A percentile compares a stretch with the other conserved stretches of the same genome.
phyloP scores from a whole-genome alignment of 2,329 filamentous ascomycete species.

The Botryotinia narcissicola region DNA sequence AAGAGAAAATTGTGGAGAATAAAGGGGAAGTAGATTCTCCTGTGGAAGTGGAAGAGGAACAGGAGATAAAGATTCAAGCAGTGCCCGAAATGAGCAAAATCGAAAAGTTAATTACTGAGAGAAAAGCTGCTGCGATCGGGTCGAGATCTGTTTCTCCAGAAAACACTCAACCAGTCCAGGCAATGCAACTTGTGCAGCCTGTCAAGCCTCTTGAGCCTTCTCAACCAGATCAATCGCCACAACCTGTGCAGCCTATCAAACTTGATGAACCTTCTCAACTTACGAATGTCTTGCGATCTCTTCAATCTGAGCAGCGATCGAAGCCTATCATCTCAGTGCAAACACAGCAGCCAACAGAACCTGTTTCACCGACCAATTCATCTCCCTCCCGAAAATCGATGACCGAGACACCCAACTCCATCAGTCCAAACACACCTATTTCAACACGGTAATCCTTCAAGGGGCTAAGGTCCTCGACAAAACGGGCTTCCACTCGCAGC shows the following conservation, averaged over 20 bases:
- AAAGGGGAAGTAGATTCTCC: neutral
- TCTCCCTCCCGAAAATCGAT: neutral
- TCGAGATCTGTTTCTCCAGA: neutral
- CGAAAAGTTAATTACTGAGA: conserved; percentile 5
- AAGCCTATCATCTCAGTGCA: neutral
- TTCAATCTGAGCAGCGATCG: neutral
- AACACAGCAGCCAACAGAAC: neutral
- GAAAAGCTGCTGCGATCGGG: conserved; percentile 9
- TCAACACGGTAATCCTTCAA: neutral
- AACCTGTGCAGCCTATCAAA: neutral
- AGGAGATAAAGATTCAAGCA: neutral
- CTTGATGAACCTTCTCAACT: neutral
- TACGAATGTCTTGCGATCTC: neutral
- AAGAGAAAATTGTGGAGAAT: neutral
- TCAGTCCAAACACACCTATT: neutral
- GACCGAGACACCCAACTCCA: neutral
- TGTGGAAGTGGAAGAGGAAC: neutral
- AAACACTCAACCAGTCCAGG: neutral
- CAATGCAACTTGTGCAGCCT: neutral
- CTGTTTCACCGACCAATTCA: neutral
- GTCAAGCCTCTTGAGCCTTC: neutral
- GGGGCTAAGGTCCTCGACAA: neutral
- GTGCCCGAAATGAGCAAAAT: conserved; percentile 10
- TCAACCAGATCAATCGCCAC: neutral
- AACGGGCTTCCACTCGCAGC: neutral